Evolutionary conservation across 106 monocot genomes (phyloP).

Genomic region (Hemerocallis citrina): DNA sequence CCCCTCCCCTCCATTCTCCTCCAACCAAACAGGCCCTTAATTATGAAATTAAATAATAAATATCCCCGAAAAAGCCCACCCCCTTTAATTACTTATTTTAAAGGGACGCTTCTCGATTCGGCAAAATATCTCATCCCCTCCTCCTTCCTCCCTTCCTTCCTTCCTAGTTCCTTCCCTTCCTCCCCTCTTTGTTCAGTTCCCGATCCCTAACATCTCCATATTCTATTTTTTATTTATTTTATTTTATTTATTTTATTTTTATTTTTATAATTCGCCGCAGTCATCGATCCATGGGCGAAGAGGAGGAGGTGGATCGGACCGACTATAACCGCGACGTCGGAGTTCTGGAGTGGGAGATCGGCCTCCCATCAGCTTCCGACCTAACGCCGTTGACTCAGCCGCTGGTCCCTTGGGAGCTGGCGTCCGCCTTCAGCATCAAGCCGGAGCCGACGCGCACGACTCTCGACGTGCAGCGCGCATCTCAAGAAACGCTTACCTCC

Average conservation of each 20-base stretch:
- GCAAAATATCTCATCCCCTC: no score
- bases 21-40: no score
- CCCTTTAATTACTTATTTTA: no score
- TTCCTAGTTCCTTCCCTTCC: not conserved
- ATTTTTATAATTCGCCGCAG: not conserved
- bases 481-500: conserved; percentile 28
- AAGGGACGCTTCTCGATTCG: no score
- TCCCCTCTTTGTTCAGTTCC: not conserved
- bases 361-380: conserved; percentile 44
- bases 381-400: conserved; percentile 45
- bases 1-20: no score
- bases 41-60: no score
- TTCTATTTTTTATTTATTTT: no score
- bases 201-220: not conserved
- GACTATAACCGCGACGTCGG: conserved; percentile 11
- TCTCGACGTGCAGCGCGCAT: conserved; percentile 42
- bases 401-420: conserved; percentile 48
- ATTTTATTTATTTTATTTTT: no score
- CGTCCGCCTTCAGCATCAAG: conserved; percentile 57
- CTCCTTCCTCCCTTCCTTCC: not conserved
- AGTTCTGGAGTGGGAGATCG: conserved; percentile 61
- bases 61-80: conserved; percentile 10
- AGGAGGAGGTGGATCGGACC: conserved; percentile 11
- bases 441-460: conserved; percentile 32
- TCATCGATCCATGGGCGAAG: conserved; percentile 12